Evolutionary conservation across 345 rosid species (phyloP).

Genomic region (Populus davidiana): DNA sequence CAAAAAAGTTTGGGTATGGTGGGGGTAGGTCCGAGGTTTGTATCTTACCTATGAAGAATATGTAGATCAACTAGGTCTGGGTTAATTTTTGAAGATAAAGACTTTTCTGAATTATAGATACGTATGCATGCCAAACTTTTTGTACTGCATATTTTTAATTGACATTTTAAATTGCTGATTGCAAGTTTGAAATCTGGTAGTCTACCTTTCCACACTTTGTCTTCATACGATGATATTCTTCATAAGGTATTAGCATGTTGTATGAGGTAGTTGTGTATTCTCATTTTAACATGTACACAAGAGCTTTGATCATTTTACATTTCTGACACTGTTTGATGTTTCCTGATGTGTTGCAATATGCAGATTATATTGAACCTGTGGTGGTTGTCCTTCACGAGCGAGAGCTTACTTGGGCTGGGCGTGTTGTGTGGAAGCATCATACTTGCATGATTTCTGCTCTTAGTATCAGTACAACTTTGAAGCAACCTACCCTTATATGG

Average conservation of each 20-base stretch:
- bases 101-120: too few species aligned
- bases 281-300: not conserved
- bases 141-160: too few species aligned
- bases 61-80: not conserved
- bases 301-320: not conserved
- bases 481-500: conserved; percentile 98
- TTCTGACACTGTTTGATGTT: not conserved
- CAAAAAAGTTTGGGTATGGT: not conserved
- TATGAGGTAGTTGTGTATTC: not conserved
- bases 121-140: too few species aligned
- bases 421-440: conserved; percentile 88
- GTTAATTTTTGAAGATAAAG: too few species aligned
- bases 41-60: not conserved
- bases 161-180: too few species aligned
- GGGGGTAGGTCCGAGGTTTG: not conserved
- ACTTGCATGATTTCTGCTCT: conserved; percentile 94
- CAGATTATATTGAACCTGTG: conserved; percentile 97
- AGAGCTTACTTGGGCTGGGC: conserved; percentile 97
- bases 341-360: conserved; percentile 16
- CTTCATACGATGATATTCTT: not conserved
- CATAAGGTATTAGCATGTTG: not conserved
- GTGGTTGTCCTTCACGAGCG: conserved; percentile 91
- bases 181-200: too few species aligned
- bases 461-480: conserved; percentile 87
- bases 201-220: not conserved